Base-by-base conservation (phyloP, 805 yeast genomes). In the Suhomyces canberraensis region DNA sequence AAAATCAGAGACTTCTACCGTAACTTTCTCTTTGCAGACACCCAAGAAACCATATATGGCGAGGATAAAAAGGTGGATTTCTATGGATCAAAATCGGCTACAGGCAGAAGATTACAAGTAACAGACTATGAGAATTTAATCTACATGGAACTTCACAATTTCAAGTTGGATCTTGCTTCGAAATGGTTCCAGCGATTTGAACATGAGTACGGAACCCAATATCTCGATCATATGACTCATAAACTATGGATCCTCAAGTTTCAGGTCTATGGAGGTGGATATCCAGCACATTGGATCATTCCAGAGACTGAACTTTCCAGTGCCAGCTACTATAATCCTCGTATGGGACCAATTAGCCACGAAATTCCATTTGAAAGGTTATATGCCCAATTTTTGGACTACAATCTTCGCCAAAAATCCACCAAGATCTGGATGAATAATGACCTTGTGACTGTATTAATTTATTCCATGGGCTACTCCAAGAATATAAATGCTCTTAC, bases 41-140 rank as follows among this genome's bases (percentile, higher is more conserved):
- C 40, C 4, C 16, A 20, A 3, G 45, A 40, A 8, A 45, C 44
- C 20, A 45, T 62, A 4, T 62, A 62, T 38, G 41, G 43, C 11
- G 27, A 37, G 18, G 34, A 36, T 5, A 45, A 48, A 25, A 44
- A 55, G 29, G 29, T 31, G 1, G 38, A 45, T 34, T 36, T 56
- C 17, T 47, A 55, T 37, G 36, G 33, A 11, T 43, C 50, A 6
- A 29, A 31, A 9, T 17, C 38, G 4, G 31, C 42, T 14, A 39
- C 44, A 2, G 53, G 48, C 1, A 48, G 48, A 31, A 36, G 34
- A 21, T 41, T 63, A 19, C 35, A 42, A 2, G 40, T 49, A 2
- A 37, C 39, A 3, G 73, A 69, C 47, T 66, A 54, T 42, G 73
- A 68, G 41, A 68, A 64, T 46, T 50, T 69, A 41, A 57, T 67